These are phyloP conservation scores for Tylopilus sp. DNA, from an alignment of 768 basidiomycete genomes.

Conservation along the genomic window DNA sequence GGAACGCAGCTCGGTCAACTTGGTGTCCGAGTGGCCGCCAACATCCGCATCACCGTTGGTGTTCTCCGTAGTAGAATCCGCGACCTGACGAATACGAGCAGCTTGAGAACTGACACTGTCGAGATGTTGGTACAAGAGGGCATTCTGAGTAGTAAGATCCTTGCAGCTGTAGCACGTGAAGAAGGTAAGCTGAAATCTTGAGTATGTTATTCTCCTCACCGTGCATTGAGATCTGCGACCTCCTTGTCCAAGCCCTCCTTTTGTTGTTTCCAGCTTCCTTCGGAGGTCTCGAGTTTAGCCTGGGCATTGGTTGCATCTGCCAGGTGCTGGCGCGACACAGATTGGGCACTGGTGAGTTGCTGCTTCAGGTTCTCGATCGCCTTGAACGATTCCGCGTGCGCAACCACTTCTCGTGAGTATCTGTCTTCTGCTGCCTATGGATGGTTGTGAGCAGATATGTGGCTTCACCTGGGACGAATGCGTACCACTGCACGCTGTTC, in stretches of 20 bases:
- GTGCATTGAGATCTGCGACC: conserved; percentile 61
- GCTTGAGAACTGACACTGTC: conserved; percentile 83
- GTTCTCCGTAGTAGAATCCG: conserved; percentile 45
- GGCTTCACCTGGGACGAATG: not conserved
- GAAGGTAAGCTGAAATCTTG: not conserved
- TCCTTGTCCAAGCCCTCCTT: conserved; percentile 77
- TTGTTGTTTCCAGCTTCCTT: conserved; percentile 79
- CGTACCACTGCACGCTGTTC: conserved; percentile 68
- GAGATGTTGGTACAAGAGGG: conserved; percentile 75
- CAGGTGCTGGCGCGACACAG: conserved; percentile 53
- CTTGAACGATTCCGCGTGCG: conserved; percentile 86
- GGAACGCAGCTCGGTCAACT: conserved; percentile 69
- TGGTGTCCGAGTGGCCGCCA: conserved; percentile 53
- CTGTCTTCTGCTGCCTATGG: conserved; percentile 70
- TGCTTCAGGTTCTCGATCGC: conserved; percentile 59
- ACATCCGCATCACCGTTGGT: conserved; percentile 43
- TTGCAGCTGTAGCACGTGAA: conserved; percentile 46
- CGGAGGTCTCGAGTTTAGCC: conserved; percentile 67
- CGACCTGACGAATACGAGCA: conserved; percentile 70
- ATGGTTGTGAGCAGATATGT: not conserved
- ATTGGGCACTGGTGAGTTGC: conserved; percentile 52
- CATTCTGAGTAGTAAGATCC: conserved; percentile 74
- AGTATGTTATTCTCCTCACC: conserved; percentile 42
- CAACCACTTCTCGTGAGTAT: conserved; percentile 76
- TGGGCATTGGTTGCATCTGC: conserved; percentile 69